These are phyloP conservation scores for Luffa acutangula DNA, from an alignment of 306 rosid species.

Conservation along the genomic window DNA sequence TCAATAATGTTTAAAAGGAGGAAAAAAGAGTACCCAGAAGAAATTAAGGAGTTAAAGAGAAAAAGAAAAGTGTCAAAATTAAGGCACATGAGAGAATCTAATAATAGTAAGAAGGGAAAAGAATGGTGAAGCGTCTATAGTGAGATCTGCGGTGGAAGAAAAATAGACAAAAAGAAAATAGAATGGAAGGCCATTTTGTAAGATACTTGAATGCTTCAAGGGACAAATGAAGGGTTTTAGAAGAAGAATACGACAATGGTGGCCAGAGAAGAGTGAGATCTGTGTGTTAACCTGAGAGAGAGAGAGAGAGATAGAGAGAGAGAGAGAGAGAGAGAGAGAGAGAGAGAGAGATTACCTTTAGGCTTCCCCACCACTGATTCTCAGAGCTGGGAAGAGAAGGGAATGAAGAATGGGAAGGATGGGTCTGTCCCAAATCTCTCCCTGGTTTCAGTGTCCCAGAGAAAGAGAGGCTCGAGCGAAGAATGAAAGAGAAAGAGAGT, in stretches of 20 bases:
- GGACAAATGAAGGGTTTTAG: neutral
- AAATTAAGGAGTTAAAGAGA: neutral
- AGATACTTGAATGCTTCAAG: neutral
- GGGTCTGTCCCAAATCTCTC: constrained; percentile 1
- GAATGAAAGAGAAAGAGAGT: neutral
- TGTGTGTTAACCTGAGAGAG: neutral
- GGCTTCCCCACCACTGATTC: constrained; percentile 2
- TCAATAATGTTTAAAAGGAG: neutral
- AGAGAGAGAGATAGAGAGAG: neutral
- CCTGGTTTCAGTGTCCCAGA: neutral
- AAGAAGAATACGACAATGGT: neutral
- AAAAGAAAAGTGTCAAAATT: neutral
- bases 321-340: neutral
- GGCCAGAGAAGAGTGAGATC: neutral
- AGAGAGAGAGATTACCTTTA: neutral
- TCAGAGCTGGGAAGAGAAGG: neutral
- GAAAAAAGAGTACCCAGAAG: neutral
- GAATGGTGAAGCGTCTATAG: neutral
- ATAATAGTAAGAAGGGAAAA: constrained; percentile 6
- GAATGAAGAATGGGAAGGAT: neutral
- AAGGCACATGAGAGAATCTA: constrained; percentile 1
- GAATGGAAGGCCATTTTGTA: neutral
- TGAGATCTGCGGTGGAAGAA: neutral
- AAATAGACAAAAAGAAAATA: neutral
- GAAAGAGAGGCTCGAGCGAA: neutral